Percentiles rank a stretch among this genome's conserved stretches.
phyloP scores from a whole-genome alignment of 805 yeast genomes.

The Nakazawaea molendinolei region DNA sequence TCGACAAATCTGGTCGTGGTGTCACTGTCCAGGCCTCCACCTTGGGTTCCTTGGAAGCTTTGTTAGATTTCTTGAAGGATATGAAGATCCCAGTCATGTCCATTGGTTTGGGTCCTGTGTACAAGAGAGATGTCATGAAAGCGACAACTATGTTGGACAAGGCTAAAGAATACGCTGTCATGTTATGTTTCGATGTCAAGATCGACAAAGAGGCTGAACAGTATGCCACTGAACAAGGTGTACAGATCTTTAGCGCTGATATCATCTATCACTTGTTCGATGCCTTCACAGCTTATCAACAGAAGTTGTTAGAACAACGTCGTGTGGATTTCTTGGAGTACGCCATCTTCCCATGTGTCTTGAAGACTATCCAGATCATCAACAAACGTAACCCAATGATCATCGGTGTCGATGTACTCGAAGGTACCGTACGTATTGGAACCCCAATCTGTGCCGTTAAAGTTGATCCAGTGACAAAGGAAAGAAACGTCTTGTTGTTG shows the following conservation, averaged over 20 bases:
- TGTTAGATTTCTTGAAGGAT: slow-evolving; percentile 92
- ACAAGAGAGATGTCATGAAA: slow-evolving; percentile 96
- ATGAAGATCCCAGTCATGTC: slow-evolving; percentile 99
- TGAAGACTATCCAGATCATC: slow-evolving; percentile 91
- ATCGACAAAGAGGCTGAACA: slow-evolving; percentile 98
- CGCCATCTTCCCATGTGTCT: slow-evolving; percentile 93
- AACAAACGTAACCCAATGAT: slow-evolving; percentile 99
- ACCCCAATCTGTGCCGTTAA: slow-evolving; percentile 96
- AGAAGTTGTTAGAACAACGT: slow-evolving; percentile 79
- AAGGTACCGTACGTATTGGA: slow-evolving; percentile 84
- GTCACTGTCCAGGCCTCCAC: slow-evolving; percentile 98
- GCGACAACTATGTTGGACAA: slow-evolving; percentile 95
- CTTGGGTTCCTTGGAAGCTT: slow-evolving; percentile 95
- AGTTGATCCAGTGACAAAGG: slow-evolving; percentile 77
- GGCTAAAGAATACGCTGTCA: slow-evolving; percentile 93
- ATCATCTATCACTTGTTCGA: slow-evolving; percentile 96
- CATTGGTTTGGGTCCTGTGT: slow-evolving; percentile 96
- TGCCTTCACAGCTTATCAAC: slow-evolving; percentile 87
- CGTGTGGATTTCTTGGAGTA: slow-evolving; percentile 81
- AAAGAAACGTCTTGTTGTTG: slow-evolving; percentile 59
- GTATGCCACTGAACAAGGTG: slow-evolving; percentile 89
- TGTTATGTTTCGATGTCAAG: slow-evolving; percentile 97
- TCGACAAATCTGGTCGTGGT: slow-evolving; percentile 93
- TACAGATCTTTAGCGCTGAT: slow-evolving; percentile 92
- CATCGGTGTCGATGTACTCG: slow-evolving; percentile 95